Evolutionary conservation across 1,284 basidiomycete species (phyloP), one percentile per base, ranked within the genome.

Genomic region (Anthracocystis panici-leucophaei): DNA sequence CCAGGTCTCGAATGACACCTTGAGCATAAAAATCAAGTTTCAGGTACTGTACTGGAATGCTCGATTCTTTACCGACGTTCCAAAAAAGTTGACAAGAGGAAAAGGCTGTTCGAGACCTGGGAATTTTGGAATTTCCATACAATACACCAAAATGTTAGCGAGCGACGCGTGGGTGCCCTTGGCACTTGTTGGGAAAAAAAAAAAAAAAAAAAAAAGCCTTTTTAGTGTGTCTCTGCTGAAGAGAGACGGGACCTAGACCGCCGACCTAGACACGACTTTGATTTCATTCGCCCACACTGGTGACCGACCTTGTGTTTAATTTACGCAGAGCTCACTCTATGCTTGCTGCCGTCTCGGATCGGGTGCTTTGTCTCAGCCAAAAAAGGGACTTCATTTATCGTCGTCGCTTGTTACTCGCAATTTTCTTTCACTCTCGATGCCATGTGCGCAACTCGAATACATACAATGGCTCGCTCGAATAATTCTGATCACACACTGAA

Each of bases 1-100:
- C 5, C 6, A 16, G 35, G 35, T 12, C 7, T 41, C 40, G 18
- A 6, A 11, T 41, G 18, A n/a, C 14, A 41, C 12, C 31, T n/a
- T 41, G 40, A 6, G 16, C 14, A 5, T 8, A 41, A 3, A 7
- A n/a, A 42, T 8, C 2, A 21, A 11, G 41, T 42, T 42, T 21
- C 41, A 42, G 41, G 41, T n/a, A 42, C 41, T 42, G 41, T n/a
- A 42, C 41, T 42, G 41, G 41, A 42, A n/a, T 42, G 41, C 41
- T 20, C n/a, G 20, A 42, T 42, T 9, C 14, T 7, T 20, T 40
- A 11, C 9, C 31, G 31, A 33, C 31, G 31, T 33, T 33, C 31
- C 31, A 8, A 33, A 12, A 33, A 12, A 33, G 31, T 18, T 3
- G 40, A 41, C 8, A 41, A 41, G 14, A 41, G 40, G 12, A n/a